A percentile compares a stretch with the other conserved stretches of the same genome.
phyloP scores from a whole-genome alignment of 495 filamentous ascomycete species.

The Pseudevernia furfuracea region DNA sequence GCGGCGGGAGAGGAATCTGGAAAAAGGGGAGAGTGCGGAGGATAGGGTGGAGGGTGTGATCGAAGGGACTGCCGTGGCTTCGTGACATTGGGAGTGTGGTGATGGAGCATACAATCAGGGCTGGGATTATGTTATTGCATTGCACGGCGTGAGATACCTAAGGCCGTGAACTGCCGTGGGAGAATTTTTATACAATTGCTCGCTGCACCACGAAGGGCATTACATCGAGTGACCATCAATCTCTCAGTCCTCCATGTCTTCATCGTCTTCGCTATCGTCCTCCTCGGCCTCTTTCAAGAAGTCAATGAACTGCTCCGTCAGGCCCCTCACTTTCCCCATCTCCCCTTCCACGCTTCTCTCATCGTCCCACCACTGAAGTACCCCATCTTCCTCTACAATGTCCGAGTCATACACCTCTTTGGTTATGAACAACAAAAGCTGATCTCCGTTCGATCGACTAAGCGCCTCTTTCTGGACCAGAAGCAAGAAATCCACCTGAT shows the following conservation, averaged over 20 bases:
- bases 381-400: conserved; percentile 80
- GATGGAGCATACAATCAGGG: neutral
- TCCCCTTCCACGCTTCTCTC: conserved; percentile 52
- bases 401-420: conserved; percentile 81
- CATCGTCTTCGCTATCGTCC: conserved; percentile 61
- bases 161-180: neutral
- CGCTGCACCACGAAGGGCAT: neutral
- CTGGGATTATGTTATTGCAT: neutral
- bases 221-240: neutral
- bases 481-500: conserved; percentile 79
- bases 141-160: neutral
- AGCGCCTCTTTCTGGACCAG: conserved; percentile 72
- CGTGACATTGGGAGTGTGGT: neutral
- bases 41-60: conserved; percentile 16
- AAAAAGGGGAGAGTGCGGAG: conserved; percentile 30
- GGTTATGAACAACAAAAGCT: conserved; percentile 62
- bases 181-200: conserved; percentile 1
- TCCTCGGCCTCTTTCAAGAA: conserved; percentile 78
- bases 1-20: conserved; percentile 33
- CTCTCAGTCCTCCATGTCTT: conserved; percentile 24
- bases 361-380: conserved; percentile 83
- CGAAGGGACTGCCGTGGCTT: conserved; percentile 4
- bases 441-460: conserved; percentile 50
- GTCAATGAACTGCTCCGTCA: conserved; percentile 72
- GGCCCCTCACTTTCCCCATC: conserved; percentile 61